Evolutionary conservation across 176 grass and related monocot species (phyloP).

Genomic region (Aechmea fasciata): DNA sequence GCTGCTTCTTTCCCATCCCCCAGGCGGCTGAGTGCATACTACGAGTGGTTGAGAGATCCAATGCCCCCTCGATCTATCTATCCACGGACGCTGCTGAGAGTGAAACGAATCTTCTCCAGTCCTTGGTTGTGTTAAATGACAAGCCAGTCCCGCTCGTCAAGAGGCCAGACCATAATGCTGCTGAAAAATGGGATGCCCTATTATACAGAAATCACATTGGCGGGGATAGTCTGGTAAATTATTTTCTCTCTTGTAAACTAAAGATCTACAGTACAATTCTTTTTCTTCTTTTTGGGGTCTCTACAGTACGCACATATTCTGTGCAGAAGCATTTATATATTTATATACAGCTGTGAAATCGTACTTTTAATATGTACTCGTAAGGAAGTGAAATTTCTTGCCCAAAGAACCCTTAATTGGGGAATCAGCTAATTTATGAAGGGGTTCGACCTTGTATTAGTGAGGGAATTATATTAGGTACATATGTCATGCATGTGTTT

Average conservation of each 20-base stretch:
- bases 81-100: slow-evolving; percentile 84
- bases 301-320: background rate
- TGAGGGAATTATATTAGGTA: too few relatives aligned
- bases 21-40: slow-evolving; percentile 84
- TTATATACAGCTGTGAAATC: too few relatives aligned
- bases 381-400: too few relatives aligned
- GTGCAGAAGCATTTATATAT: too few relatives aligned
- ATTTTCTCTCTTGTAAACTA: background rate
- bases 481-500: too few relatives aligned
- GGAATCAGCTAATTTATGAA: background rate
- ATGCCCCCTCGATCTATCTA: slow-evolving; percentile 71
- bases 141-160: slow-evolving; percentile 69
- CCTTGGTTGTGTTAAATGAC: slow-evolving; percentile 53
- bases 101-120: slow-evolving; percentile 67
- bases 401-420: too few relatives aligned
- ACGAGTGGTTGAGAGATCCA: slow-evolving; percentile 48
- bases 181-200: slow-evolving; percentile 90
- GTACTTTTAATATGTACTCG: too few relatives aligned
- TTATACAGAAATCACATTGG: slow-evolving; percentile 68
- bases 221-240: slow-evolving; percentile 55
- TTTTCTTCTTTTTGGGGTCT: background rate
- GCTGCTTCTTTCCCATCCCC: slow-evolving; percentile 91
- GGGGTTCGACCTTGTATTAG: background rate
- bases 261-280: too few relatives aligned
- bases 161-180: slow-evolving; percentile 63